Base-by-base conservation (phyloP, 1,284 basidiomycete species). In the Sparassis latifolia region DNA sequence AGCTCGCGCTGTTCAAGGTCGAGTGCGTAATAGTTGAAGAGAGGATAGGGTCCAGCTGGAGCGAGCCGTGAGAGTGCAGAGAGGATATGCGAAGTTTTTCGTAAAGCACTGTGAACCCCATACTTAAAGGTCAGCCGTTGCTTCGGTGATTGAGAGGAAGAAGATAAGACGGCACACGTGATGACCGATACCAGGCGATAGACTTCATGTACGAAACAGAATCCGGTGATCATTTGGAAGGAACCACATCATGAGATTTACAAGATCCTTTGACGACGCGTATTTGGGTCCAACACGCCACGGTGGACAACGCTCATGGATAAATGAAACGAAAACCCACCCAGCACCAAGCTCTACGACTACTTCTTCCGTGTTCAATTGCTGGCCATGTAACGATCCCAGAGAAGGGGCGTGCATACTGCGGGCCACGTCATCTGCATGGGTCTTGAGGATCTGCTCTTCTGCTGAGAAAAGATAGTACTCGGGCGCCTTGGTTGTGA, bases 1-100 rank as follows among this genome's bases (percentile, higher is more conserved):
- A 98, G 82, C 65, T 97, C 93, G 48, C 79, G 79, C 58, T 86
- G 77, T 67, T 96, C 92, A 31, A 98, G 83, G 64, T 98, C 96
- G 48, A 99, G 85, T 10, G 95, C 93, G 71, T 91, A 94, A 69
- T 97, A 98, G 1, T 84, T 89, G 62, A 90, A 82, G 7, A 82
- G 79, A 1, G 82, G 71, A 12, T 20, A 20, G 66, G 54, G 1
- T 65, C 47, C 5, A 62, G 63, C 59, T 27, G 71, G 64, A 5
- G 78, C 74, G 12, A 76, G 64, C 56, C 71, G 68, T 42, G 90
- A 80, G 38, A 97, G 75, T 1, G 89, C 89, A 20, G 75, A 75
- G 33, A 99, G 76, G 49, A 99, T 77, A 65, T 90, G 85, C 3
- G 90, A 92, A 1, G 95, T 97, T 76, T 97, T 96, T 63, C 90